These are phyloP conservation scores for Xylariaceae sp. DNA, from an alignment of 2,329 filamentous ascomycete species.

Conservation along the genomic window DNA sequence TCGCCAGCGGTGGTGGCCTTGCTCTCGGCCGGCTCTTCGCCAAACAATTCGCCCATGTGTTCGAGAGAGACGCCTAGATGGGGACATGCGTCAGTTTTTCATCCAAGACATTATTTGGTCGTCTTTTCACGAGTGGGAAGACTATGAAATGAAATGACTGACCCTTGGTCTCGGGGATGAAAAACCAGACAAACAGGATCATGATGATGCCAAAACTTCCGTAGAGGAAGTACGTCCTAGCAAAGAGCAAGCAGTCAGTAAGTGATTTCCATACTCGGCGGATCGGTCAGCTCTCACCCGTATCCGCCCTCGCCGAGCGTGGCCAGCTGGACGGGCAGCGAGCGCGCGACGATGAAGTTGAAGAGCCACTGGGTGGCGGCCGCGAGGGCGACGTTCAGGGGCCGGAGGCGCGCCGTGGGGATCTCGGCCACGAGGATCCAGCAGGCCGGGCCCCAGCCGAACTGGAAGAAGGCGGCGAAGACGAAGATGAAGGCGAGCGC, in stretches of 20 bases:
- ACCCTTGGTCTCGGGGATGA: slow-evolving; percentile 39
- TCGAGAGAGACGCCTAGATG: slow-evolving; percentile 49
- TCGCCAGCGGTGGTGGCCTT: slow-evolving; percentile 11
- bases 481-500: slow-evolving; percentile 63
- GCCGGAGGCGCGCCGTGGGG: slow-evolving; percentile 48
- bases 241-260: slow-evolving; percentile 8
- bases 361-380: slow-evolving; percentile 61
- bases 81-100: slow-evolving; percentile 32
- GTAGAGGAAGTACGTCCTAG: slow-evolving; percentile 55
- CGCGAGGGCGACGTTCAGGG: slow-evolving; percentile 52
- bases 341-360: slow-evolving; percentile 59
- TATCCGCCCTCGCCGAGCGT: slow-evolving; percentile 33
- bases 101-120: too few relatives aligned
- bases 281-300: slow-evolving; percentile 31
- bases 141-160: slow-evolving; percentile 9
- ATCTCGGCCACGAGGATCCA: slow-evolving; percentile 63
- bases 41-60: slow-evolving; percentile 55
- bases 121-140: too few relatives aligned
- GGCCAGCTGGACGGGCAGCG: slow-evolving; percentile 59
- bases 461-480: slow-evolving; percentile 62
- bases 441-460: slow-evolving; percentile 60
- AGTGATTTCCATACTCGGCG: too few relatives aligned
- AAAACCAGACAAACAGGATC: slow-evolving; percentile 57
- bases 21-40: slow-evolving; percentile 23
- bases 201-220: slow-evolving; percentile 57